These are phyloP conservation scores for Pythium rhizo-oryzae DNA, from an alignment of 352 stramenopile species.

Conservation along the genomic window DNA sequence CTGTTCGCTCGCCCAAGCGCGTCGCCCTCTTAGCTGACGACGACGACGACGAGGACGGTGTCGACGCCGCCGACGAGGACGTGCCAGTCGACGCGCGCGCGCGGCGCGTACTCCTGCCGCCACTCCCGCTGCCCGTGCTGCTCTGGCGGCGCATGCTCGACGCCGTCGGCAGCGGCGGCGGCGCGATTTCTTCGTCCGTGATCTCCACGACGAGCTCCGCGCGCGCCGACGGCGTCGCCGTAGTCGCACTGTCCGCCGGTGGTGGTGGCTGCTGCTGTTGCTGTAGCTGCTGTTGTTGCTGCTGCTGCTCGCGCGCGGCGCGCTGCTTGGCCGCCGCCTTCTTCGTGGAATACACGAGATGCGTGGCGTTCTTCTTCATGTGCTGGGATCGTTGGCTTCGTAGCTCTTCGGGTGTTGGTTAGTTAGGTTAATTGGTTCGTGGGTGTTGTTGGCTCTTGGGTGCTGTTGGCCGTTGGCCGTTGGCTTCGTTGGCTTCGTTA, in stretches of 20 bases:
- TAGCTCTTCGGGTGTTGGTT: conserved; percentile 4
- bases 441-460: background rate
- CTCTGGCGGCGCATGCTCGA: conserved; percentile 11
- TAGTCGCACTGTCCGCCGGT: background rate
- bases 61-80: conserved; percentile 19
- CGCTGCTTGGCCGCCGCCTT: conserved; percentile 36
- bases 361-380: conserved; percentile 38
- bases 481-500: no score
- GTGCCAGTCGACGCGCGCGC: background rate
- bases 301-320: conserved; percentile 22
- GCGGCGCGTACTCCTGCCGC: background rate
- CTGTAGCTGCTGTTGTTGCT: conserved; percentile 28
- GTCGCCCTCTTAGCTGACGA: conserved; percentile 20
- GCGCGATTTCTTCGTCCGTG: conserved; percentile 6
- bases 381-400: background rate
- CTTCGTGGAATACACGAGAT: conserved; percentile 75
- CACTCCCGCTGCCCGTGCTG: conserved; percentile 31
- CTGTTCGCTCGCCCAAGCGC: conserved; percentile 29
- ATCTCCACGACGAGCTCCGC: conserved; percentile 24
- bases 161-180: background rate
- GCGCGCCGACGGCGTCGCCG: background rate
- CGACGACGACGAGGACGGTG: conserved; percentile 23
- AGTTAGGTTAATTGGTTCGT: background rate
- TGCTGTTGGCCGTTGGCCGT: no score
- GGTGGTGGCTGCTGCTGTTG: conserved; percentile 22